Conservation (phyloP, 1,284 basidiomycete species). For the Phylloboletellus chloephorus region DNA sequence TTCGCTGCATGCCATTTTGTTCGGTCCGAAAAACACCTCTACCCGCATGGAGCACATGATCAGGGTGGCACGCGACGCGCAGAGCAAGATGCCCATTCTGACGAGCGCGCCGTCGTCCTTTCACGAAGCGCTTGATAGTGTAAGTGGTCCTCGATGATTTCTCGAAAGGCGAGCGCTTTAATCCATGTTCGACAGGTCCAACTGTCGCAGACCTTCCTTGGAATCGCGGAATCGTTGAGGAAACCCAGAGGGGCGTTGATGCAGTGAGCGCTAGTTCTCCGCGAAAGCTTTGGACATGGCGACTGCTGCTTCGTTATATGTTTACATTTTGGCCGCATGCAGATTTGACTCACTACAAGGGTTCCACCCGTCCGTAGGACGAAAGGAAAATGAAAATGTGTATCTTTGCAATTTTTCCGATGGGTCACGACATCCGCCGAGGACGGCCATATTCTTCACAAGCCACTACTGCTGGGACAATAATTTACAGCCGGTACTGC, state of each 20-base stretch:
- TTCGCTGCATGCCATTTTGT: conserved; percentile 54
- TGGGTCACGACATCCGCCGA: not conserved
- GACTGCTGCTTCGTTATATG: not conserved
- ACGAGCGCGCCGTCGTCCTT: conserved; percentile 42
- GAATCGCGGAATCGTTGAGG: conserved; percentile 52
- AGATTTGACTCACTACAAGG: too few relatives aligned
- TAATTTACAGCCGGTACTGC: conserved; percentile 1
- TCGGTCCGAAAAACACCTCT: conserved; percentile 39
- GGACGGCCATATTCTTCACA: too few relatives aligned
- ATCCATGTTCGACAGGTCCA: conserved; percentile 36
- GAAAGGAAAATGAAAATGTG: too few relatives aligned
- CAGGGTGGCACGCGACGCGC: conserved; percentile 45
- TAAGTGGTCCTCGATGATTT: conserved; percentile 20
- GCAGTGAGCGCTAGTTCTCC: conserved; percentile 14
- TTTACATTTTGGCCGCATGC: not conserved
- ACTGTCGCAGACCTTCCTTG: conserved; percentile 53
- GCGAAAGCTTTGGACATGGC: not conserved
- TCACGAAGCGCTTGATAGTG: conserved; percentile 48
- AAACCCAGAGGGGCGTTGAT: conserved; percentile 48
- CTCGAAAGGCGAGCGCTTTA: not conserved
- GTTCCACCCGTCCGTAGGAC: too few relatives aligned
- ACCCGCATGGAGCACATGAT: conserved; percentile 43
- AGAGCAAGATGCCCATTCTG: conserved; percentile 33
- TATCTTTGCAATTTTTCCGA: too few relatives aligned
- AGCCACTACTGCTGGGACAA: too few relatives aligned